phyloP scores from a whole-genome alignment of 805 yeast genomes.

The Ogataea kodamae region DNA sequence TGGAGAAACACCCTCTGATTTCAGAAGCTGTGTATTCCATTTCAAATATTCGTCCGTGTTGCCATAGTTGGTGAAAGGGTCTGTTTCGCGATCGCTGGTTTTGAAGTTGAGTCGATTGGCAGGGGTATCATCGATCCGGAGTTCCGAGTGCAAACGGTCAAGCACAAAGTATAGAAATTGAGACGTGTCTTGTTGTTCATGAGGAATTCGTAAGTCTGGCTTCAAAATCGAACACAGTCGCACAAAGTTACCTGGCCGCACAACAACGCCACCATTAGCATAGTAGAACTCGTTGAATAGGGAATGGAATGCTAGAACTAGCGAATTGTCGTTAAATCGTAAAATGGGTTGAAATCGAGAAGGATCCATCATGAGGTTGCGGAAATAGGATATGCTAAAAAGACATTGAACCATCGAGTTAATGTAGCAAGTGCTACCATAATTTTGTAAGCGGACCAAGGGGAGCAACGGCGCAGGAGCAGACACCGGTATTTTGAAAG shows the following conservation, averaged over 20 bases:
- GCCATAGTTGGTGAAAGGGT: constrained; percentile 23
- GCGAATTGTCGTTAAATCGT: constrained; percentile 19
- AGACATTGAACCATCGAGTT: constrained; percentile 71
- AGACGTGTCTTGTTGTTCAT: constrained; percentile 79
- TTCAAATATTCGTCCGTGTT: constrained; percentile 48
- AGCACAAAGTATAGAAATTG: constrained; percentile 66
- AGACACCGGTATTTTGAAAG: constrained; percentile 3
- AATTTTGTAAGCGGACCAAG: constrained; percentile 47
- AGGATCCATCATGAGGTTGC: constrained; percentile 45
- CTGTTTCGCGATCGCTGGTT: constrained; percentile 26
- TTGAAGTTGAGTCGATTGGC: constrained; percentile 19
- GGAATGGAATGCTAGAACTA: constrained; percentile 49
- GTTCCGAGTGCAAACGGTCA: constrained; percentile 67
- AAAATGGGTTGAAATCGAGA: constrained; percentile 20
- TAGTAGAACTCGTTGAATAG: constrained; percentile 53
- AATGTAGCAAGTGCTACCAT: constrained; percentile 74
- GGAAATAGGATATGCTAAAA: constrained; percentile 50
- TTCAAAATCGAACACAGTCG: constrained; percentile 46
- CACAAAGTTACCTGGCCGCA: constrained; percentile 60
- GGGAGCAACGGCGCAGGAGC: constrained; percentile 14
- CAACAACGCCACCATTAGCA: constrained; percentile 54
- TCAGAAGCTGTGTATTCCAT: constrained; percentile 55
- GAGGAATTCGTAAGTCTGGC: constrained; percentile 66
- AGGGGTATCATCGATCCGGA: constrained; percentile 31
- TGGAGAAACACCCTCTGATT: constrained; percentile 63